phyloP scores from a whole-genome alignment of 768 basidiomycete genomes.

The Psilocybe cyanescens region DNA sequence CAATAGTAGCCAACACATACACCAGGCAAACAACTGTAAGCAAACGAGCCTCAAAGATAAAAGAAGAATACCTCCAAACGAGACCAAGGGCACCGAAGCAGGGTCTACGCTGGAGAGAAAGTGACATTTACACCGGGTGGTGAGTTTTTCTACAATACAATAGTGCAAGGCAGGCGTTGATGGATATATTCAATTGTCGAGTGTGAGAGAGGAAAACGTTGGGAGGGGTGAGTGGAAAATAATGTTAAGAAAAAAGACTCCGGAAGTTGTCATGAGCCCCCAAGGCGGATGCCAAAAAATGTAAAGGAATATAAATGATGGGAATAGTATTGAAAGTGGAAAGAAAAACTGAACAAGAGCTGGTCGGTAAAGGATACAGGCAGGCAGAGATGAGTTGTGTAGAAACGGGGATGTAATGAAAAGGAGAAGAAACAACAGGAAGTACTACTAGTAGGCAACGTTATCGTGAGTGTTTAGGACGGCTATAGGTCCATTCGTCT shows the following conservation, averaged over 20 bases:
- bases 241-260: constrained; percentile 11
- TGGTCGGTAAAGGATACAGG: constrained; percentile 24
- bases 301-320: constrained; percentile 15
- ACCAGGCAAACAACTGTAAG: too few relatives aligned
- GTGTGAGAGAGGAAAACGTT: not conserved
- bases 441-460: constrained; percentile 17
- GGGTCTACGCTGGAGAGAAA: not conserved
- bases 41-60: too few relatives aligned
- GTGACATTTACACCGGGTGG: constrained; percentile 1
- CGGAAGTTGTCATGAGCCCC: constrained; percentile 8
- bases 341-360: constrained; percentile 15
- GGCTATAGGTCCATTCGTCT: constrained; percentile 39
- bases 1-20: too few relatives aligned
- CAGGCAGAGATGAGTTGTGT: constrained; percentile 11
- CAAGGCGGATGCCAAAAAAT: constrained; percentile 12
- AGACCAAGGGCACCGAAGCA: too few relatives aligned
- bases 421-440: constrained; percentile 11
- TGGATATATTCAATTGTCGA: constrained; percentile 9
- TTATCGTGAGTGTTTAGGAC: constrained; percentile 24
- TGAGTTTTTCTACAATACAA: constrained; percentile 9
- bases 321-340: constrained; percentile 18
- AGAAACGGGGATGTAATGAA: constrained; percentile 6
- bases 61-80: too few relatives aligned
- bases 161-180: not conserved
- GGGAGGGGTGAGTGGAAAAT: constrained; percentile 5